Evolutionary conservation across 2,329 filamentous ascomycete species (phyloP), one percentile per base, ranked within the genome.

Genomic region (Claviceps citrina): DNA sequence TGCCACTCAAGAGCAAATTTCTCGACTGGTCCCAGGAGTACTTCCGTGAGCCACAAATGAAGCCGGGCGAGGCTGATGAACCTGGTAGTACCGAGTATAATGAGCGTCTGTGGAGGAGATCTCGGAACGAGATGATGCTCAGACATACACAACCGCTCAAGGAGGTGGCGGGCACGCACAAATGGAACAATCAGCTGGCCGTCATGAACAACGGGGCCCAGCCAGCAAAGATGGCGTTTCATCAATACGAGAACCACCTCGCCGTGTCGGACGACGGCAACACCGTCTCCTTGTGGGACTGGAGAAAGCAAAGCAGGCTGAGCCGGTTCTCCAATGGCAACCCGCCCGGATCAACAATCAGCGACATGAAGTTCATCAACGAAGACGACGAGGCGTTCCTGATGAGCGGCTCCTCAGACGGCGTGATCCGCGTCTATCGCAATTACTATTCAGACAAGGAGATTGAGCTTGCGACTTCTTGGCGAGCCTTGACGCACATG

Each of bases 11-110:
- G 44, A 94, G 86, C 56, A 78, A 72, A 7, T 93, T 96, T 59
- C 70, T 94, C 46, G 84, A 94, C 47, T 98, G 89, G 87, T 94
- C 87, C 4, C 86, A 91, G 33, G 89, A 89, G 59, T 96, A 98
- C 58, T 98, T 96, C 69, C 84, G 87, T 24, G 87, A 96, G 58
- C 91, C 91, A 25, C 91, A 98, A 60, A 96, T 98, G 91, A 93
- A 91, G 55, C 81, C 85, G 3, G 87, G 83, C 43, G 91, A 98
- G 57, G 84, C 87, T 19, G 91, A 98, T 51, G 91, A 98, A 55
- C 91, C 91, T 12, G 91, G 91, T 26, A 95, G 86, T 53, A 84
- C 84, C 13, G 87, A 96, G 58, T 98, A 96, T 61, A 98, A 98
- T 51, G 81, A 91, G 55, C 78, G 91, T 13, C 67, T 98, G 2